These are phyloP conservation scores for Blepharisma stoltei DNA, from an alignment of 73 alveolate genomes.

Conservation along the genomic window DNA sequence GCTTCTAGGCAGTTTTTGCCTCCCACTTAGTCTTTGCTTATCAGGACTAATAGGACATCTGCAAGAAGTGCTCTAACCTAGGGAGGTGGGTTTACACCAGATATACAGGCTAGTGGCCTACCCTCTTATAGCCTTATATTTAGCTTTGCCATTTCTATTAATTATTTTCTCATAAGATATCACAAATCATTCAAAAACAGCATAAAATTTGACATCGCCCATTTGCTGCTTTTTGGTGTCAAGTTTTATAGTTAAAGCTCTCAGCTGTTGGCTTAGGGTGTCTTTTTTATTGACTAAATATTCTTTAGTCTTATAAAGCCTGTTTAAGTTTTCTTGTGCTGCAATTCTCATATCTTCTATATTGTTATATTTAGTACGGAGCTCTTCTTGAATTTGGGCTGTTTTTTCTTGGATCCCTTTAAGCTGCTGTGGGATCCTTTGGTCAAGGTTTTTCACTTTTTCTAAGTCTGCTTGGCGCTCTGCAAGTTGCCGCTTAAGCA, in stretches of 20 bases:
- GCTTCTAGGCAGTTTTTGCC: too few relatives aligned
- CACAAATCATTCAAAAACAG: too few relatives aligned
- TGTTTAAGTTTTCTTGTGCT: constrained; percentile 57
- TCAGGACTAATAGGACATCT: too few relatives aligned
- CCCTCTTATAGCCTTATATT: too few relatives aligned
- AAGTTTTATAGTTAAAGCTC: constrained; percentile 23
- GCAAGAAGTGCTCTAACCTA: too few relatives aligned
- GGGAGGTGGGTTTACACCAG: too few relatives aligned
- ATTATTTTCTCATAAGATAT: too few relatives aligned
- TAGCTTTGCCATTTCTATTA: too few relatives aligned
- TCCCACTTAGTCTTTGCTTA: too few relatives aligned
- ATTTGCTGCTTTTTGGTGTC: constrained; percentile 31
- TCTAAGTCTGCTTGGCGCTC: constrained; percentile 66
- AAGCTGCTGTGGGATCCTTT: constrained; percentile 57
- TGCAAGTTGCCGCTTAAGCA: constrained; percentile 63
- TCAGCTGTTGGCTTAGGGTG: constrained; percentile 34
- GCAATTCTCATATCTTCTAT: constrained; percentile 62
- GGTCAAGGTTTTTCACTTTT: constrained; percentile 69
- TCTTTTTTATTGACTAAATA: constrained; percentile 46
- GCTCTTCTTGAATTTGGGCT: constrained; percentile 64
- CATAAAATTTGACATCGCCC: constrained; percentile 28
- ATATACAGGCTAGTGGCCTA: too few relatives aligned
- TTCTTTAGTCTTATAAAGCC: constrained; percentile 46
- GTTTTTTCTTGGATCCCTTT: constrained; percentile 49
- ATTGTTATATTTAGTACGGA: constrained; percentile 64